Base-by-base conservation (phyloP, 1,139 yeast species). In the Candida pseudoviswanathii region DNA sequence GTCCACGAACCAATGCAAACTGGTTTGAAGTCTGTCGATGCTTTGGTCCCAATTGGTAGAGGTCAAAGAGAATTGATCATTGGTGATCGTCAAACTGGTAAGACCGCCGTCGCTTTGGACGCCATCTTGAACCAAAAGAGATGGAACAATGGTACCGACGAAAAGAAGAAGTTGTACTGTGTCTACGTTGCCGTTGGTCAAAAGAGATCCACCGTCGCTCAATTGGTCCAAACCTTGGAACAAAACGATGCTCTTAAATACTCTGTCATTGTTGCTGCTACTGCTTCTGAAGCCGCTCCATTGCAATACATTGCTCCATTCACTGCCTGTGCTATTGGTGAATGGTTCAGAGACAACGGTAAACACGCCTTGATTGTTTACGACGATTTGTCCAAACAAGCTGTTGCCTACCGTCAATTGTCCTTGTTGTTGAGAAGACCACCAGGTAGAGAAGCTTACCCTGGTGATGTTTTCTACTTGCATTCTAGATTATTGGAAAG, bases 1-100 rank as follows among this genome's bases (percentile, higher is more conserved):
- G 99, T 94, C 65, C 85, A 77, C 82, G 99, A 94, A 84, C 99
- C 99, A 75, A 94, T 94, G 89, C 99, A 94, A 84, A 92, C 99
- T 69, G 99, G 99, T 86, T 89, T 94, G 73, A 94, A 95, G 85
- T 87, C 98, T 58, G 97, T 94, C 67, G 99, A 94, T 75, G 96
- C 99, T 71, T 87, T 94, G 71, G 99, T 94, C 77, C 99, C 99
- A 78, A 80, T 94, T 68, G 99, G 99, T 74, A 95, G 99, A 88
- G 99, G 99, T 75, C 99, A 94, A 83, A 95, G 99, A 89, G 99
- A 94, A 84, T 83, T 94, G 89, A 94, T 94, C 72, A 94, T 94
- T 74, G 99, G 99, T 87, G 99, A 94, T 79, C 94, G 99, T 86
- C 99, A 94, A 84, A 94, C 99, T 67, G 99, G 99, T 88, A 94